Percentiles rank a stretch among this genome's conserved stretches.
phyloP scores from a whole-genome alignment of 805 yeast species.

The Wickerhamiella azyma region DNA sequence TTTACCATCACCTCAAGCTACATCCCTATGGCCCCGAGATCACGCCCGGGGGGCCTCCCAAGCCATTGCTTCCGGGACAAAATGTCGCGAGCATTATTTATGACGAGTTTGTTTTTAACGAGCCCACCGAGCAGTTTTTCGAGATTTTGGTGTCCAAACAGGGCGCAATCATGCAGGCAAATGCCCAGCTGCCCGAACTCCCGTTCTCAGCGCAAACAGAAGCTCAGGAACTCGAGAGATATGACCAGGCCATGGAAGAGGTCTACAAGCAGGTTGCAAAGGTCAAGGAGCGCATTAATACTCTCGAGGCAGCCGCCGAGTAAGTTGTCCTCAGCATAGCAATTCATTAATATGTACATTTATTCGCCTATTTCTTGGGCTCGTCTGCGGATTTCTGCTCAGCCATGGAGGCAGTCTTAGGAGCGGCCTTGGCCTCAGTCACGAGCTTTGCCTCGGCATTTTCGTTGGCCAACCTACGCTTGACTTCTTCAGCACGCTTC shows the following conservation, averaged over 20 bases:
- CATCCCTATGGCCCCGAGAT: constrained; percentile 58
- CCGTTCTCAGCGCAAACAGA: constrained; percentile 40
- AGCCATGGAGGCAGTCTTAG: no score
- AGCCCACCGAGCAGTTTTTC: constrained; percentile 85
- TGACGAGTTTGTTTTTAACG: constrained; percentile 89
- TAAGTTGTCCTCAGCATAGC: no score
- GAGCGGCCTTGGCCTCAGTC: background rate
- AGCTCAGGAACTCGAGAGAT: constrained; percentile 47
- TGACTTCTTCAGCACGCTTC: constrained; percentile 14
- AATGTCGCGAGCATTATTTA: constrained; percentile 50
- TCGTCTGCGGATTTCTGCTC: no score
- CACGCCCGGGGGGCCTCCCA: constrained; percentile 17
- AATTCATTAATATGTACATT: background rate
- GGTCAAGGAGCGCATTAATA: constrained; percentile 27
- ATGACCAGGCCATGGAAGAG: constrained; percentile 33
- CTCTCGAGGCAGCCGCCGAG: constrained; percentile 24
- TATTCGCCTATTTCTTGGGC: no score
- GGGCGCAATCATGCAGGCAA: constrained; percentile 27
- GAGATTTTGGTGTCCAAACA: constrained; percentile 46
- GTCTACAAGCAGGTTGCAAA: constrained; percentile 35
- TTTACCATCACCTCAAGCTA: constrained; percentile 79
- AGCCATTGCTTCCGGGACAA: constrained; percentile 19
- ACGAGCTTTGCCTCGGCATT: constrained; percentile 17
- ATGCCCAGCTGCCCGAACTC: constrained; percentile 22
- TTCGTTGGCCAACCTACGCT: constrained; percentile 8